A percentile compares a stretch with the other conserved stretches of the same genome.
phyloP scores from a whole-genome alignment of 768 basidiomycete genomes.

The Boletus subparvulus region DNA sequence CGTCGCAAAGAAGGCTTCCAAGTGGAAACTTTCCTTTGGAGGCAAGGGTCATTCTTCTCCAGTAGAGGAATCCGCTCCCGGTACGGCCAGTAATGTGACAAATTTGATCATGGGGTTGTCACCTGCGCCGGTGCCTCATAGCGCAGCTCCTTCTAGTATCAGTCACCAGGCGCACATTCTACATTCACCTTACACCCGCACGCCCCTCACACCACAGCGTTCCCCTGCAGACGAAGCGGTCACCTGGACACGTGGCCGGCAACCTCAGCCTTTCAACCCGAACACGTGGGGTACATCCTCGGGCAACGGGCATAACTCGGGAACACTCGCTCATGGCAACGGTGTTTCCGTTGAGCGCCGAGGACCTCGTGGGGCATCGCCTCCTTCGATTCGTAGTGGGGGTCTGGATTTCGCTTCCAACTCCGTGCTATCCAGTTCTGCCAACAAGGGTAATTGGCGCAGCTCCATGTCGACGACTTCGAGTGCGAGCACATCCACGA shows the following conservation, averaged over 20 bases:
- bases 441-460: conserved; percentile 60
- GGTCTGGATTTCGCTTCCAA: conserved; percentile 51
- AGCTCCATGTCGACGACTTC: conserved; percentile 70
- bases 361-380: conserved; percentile 51
- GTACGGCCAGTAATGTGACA: conserved; percentile 77
- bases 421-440: conserved; percentile 53
- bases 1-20: conserved; percentile 73
- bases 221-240: conserved; percentile 42
- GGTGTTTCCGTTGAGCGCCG: conserved; percentile 32
- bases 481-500: conserved; percentile 66
- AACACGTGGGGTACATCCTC: conserved; percentile 23
- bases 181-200: conserved; percentile 28
- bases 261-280: conserved; percentile 25
- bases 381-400: conserved; percentile 57
- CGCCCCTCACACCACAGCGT: conserved; percentile 33
- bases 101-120: conserved; percentile 65
- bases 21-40: conserved; percentile 49
- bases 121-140: conserved; percentile 14
- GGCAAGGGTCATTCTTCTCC: conserved; percentile 56
- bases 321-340: conserved; percentile 11
- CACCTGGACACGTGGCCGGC: conserved; percentile 52
- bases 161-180: conserved; percentile 12
- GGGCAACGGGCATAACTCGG: conserved; percentile 6
- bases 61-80: conserved; percentile 41
- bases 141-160: neutral